Percentiles rank a stretch among this genome's conserved stretches.
phyloP scores from a whole-genome alignment of 2,329 filamentous ascomycete genomes.

The Colletotrichum brevisporum region DNA sequence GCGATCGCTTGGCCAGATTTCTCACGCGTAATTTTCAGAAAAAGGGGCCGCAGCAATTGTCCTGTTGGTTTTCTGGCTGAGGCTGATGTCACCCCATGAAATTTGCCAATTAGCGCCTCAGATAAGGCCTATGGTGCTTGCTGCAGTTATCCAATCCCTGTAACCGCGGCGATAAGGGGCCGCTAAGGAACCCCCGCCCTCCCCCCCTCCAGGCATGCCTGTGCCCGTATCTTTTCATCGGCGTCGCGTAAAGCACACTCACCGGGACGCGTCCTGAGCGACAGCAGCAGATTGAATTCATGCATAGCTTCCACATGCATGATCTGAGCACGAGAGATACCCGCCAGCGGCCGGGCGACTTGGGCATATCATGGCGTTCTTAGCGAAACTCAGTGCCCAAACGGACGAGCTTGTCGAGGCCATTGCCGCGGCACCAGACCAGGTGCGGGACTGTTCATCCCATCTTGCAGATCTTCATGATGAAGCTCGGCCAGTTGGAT shows the following conservation, averaged over 20 bases:
- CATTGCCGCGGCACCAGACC: conserved; percentile 68
- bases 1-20: conserved; percentile 28
- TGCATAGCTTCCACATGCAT: conserved; percentile 8
- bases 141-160: conserved; percentile 32
- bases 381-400: conserved; percentile 74
- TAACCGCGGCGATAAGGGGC: conserved; percentile 28
- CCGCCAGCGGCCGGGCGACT: conserved; percentile 3
- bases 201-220: conserved; percentile 12
- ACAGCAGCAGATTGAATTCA: conserved; percentile 11
- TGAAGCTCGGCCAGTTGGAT: conserved; percentile 18
- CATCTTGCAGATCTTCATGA: conserved; percentile 21
- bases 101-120: conserved; percentile 37
- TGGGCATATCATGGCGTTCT: conserved; percentile 75
- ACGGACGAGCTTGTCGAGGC: conserved; percentile 79
- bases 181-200: conserved; percentile 15
- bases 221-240: conserved; percentile 5
- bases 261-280: conserved; percentile 4
- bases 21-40: conserved; percentile 38
- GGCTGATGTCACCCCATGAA: conserved; percentile 40
- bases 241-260: conserved; percentile 12
- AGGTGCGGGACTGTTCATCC: conserved; percentile 57
- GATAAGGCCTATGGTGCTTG: conserved; percentile 24
- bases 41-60: conserved; percentile 34
- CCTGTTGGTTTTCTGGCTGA: conserved; percentile 32
- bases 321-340: neutral